Conservation (phyloP, 2,329 filamentous ascomycete species). For the Drechmeria coniospora region DNA sequence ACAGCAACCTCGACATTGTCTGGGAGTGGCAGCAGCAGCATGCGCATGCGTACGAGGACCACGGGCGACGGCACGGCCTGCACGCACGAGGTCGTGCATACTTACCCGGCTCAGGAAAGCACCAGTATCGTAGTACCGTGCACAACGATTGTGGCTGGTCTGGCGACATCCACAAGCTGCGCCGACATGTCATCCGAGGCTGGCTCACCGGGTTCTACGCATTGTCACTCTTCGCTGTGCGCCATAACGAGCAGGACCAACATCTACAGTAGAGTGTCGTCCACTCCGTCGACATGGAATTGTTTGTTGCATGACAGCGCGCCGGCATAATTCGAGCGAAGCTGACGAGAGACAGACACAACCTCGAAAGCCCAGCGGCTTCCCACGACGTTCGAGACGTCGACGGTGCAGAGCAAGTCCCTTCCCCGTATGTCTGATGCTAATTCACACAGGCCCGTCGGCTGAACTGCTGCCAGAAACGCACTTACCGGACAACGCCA, state of each 20-base stretch:
- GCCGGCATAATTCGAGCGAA: too few species aligned
- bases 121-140: neutral
- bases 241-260: too few species aligned
- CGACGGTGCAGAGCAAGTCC: constrained; percentile 2
- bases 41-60: neutral
- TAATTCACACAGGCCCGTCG: neutral
- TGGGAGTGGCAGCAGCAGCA: neutral
- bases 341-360: constrained; percentile 1
- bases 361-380: constrained; percentile 3
- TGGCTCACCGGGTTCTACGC: neutral
- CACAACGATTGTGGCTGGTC: neutral
- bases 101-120: neutral
- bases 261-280: too few species aligned
- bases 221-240: too few species aligned
- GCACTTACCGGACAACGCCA: constrained; percentile 13
- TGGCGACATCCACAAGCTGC: constrained; percentile 1
- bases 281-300: too few species aligned
- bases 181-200: too few species aligned
- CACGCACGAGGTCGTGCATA: neutral
- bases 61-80: neutral
- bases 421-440: neutral
- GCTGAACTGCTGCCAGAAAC: constrained; percentile 3
- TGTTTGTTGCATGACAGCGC: too few species aligned
- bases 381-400: constrained; percentile 8
- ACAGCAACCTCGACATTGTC: neutral